phyloP scores from a whole-genome alignment of 2,329 filamentous ascomycete species.

The Fusarium veterinarium region DNA sequence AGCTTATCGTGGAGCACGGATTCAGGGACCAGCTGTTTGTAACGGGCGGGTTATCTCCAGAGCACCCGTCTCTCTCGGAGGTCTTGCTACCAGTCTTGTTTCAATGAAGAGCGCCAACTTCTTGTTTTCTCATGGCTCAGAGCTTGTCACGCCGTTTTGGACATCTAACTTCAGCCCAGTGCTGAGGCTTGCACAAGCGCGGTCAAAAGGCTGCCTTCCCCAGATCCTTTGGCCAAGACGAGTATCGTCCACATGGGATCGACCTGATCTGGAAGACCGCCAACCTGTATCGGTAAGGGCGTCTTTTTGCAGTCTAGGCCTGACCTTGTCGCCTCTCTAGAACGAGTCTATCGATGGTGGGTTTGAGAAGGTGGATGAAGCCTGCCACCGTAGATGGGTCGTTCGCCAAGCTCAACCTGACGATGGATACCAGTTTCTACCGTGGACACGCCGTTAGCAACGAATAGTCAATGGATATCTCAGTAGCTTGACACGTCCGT shows the following conservation, averaged over 20 bases:
- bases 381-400: conserved; percentile 12
- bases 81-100: conserved; percentile 12
- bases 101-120: background rate
- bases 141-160: conserved; percentile 18
- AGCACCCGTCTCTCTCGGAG: conserved; percentile 11
- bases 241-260: conserved; percentile 9
- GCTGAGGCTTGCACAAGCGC: conserved; percentile 25
- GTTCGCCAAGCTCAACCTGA: conserved; percentile 28
- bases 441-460: conserved; percentile 17
- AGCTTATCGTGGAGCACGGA: conserved; percentile 18
- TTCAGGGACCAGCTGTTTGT: conserved; percentile 15
- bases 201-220: conserved; percentile 26
- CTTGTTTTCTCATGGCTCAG: background rate
- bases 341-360: conserved; percentile 21
- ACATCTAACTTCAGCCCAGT: conserved; percentile 18
- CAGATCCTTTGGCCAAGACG: conserved; percentile 25
- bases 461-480: conserved; percentile 26
- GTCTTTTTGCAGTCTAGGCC: conserved; percentile 25
- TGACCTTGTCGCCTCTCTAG: conserved; percentile 11
- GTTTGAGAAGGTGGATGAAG: conserved; percentile 20
- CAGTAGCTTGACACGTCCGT: conserved; percentile 23
- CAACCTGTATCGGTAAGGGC: conserved; percentile 12
- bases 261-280: conserved; percentile 27
- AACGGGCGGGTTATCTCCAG: conserved; percentile 2
- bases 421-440: conserved; percentile 28